phyloP scores from a whole-genome alignment of 257 asterid species.

The Hygrophila difformis region DNA sequence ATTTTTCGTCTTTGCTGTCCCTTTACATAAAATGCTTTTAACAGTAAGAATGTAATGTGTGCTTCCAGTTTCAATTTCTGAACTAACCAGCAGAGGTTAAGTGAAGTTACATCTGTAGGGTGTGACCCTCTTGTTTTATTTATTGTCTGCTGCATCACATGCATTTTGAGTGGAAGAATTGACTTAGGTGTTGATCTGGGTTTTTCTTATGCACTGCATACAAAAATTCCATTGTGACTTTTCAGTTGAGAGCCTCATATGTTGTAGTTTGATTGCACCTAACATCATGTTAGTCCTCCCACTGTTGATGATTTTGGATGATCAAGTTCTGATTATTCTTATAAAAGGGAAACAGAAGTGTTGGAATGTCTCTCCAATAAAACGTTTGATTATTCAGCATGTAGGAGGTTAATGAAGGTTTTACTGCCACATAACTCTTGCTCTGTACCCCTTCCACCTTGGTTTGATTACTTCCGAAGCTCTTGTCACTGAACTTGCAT shows the following conservation, averaged over 20 bases:
- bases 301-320: not conserved
- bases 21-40: constrained; percentile 9
- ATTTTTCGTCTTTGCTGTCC: constrained; percentile 1
- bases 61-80: not conserved
- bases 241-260: too few relatives aligned
- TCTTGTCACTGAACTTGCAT: too few relatives aligned
- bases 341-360: not conserved
- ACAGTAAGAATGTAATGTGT: not conserved
- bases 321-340: constrained; percentile 6
- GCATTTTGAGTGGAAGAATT: too few relatives aligned
- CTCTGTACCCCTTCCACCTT: too few relatives aligned
- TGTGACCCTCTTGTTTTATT: not conserved
- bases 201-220: too few relatives aligned
- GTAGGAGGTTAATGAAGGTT: constrained; percentile 6
- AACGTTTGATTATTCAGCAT: constrained; percentile 4
- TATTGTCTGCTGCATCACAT: not conserved
- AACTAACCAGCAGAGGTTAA: constrained; percentile 1
- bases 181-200: too few relatives aligned
- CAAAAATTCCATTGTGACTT: too few relatives aligned
- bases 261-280: not conserved
- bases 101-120: not conserved
- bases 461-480: too few relatives aligned
- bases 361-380: constrained; percentile 6
- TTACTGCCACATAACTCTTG: constrained; percentile 11
- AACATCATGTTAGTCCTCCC: constrained; percentile 2